Conservation (phyloP, 2,329 filamentous ascomycete genomes). For the Mycosphaerella sp. region DNA sequence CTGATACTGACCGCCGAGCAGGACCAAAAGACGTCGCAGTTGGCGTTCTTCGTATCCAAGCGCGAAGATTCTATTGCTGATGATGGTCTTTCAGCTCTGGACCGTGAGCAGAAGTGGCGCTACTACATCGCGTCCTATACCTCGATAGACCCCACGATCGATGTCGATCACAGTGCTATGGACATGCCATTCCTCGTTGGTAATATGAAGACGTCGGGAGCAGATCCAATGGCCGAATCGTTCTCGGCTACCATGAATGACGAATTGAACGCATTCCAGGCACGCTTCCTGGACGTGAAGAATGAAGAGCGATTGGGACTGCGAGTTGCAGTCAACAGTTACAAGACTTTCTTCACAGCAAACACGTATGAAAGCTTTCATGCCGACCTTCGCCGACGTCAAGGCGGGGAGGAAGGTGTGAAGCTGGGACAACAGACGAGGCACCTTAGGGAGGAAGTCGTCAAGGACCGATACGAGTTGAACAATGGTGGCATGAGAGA, state of each 20-base stretch:
- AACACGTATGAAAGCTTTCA: conserved; percentile 40
- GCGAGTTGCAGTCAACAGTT: conserved; percentile 40
- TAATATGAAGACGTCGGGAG: conserved; percentile 36
- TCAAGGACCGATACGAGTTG: conserved; percentile 38
- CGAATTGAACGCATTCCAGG: conserved; percentile 4
- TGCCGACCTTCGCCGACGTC: conserved; percentile 30
- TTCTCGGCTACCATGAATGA: conserved; percentile 4
- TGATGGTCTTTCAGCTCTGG: conserved; percentile 53
- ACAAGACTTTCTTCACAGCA: conserved; percentile 39
- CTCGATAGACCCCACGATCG: conserved; percentile 71
- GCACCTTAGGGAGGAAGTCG: conserved; percentile 33
- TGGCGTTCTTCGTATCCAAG: conserved; percentile 75
- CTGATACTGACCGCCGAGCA: conserved; percentile 25
- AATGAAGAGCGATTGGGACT: conserved; percentile 41
- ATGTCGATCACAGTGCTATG: conserved; percentile 31
- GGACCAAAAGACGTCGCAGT: conserved; percentile 62
- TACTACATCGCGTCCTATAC: conserved; percentile 94
- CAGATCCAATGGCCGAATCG: conserved; percentile 24
- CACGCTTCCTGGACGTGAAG: conserved; percentile 23
- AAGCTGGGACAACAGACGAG: conserved; percentile 29
- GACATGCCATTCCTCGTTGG: conserved; percentile 36
- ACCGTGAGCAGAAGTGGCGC: conserved; percentile 63
- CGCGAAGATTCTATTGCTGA: conserved; percentile 70
- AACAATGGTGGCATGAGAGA: conserved; percentile 45
- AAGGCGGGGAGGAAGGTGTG: conserved; percentile 32